A percentile compares a stretch with the other conserved stretches of the same genome.
Conservation (phyloP, 192 early-diverging fungal genomes). For the Coemansia sp. region DNA sequence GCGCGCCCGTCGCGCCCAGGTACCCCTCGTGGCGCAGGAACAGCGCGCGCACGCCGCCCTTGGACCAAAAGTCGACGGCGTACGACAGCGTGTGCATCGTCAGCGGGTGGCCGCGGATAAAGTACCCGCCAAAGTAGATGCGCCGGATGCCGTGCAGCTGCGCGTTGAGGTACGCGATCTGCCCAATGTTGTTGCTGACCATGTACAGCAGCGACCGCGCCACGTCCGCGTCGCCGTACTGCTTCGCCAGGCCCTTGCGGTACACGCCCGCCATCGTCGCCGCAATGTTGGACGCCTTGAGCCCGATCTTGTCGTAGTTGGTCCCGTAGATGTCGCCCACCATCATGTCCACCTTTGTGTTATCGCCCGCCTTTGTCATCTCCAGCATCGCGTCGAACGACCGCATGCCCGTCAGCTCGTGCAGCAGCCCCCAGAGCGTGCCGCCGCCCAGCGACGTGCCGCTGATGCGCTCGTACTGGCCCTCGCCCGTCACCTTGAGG, state of each 20-base stretch:
- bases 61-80: conserved; percentile 98
- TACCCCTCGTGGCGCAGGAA: conserved; percentile 99
- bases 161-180: conserved; percentile 98
- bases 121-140: conserved; percentile 99
- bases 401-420: conserved; percentile 84
- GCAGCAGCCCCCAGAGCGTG: conserved; percentile 93
- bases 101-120: conserved; percentile 94
- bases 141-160: conserved; percentile 83
- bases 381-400: conserved; percentile 91
- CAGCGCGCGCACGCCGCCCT: conserved; percentile 90
- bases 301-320: conserved; percentile 90
- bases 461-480: conserved; percentile 86
- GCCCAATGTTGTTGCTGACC: conserved; percentile 98
- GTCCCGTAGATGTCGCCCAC: conserved; percentile 96
- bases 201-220: conserved; percentile 90
- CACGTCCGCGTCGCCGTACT: conserved; percentile 81
- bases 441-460: conserved; percentile 92
- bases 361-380: conserved; percentile 88
- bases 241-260: conserved; percentile 73
- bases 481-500: conserved; percentile 88
- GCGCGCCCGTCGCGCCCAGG: conserved; percentile 91
- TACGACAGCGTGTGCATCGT: conserved; percentile 98
- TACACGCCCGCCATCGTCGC: conserved; percentile 97
- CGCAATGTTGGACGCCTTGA: conserved; percentile 93
- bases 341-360: conserved; percentile 84